These are phyloP conservation scores for Pyrenophora tritici-repentis DNA, from an alignment of 2,329 filamentous ascomycete genomes.

Conservation along the genomic window DNA sequence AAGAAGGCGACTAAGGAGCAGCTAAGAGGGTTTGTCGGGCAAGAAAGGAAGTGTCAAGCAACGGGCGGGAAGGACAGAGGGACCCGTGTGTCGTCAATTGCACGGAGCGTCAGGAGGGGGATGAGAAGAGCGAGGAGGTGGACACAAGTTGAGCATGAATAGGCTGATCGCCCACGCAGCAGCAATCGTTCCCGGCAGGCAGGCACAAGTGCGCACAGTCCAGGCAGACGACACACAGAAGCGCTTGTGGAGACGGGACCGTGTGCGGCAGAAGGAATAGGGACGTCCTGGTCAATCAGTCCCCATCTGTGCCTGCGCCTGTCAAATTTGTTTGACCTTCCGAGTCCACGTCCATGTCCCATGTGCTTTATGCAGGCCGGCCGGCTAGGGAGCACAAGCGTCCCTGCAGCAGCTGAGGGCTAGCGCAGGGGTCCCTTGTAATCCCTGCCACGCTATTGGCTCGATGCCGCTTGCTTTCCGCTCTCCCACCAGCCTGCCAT, in stretches of 20 bases:
- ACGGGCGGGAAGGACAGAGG: constrained; percentile 20
- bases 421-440: constrained; percentile 23
- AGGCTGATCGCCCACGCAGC: constrained; percentile 40
- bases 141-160: constrained; percentile 38
- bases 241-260: constrained; percentile 30
- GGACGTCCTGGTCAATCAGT: constrained; percentile 17
- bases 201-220: constrained; percentile 9
- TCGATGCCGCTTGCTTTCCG: constrained; percentile 11
- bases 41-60: constrained; percentile 16
- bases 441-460: constrained; percentile 16
- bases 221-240: constrained; percentile 19
- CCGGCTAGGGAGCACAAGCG: constrained; percentile 35
- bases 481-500: constrained; percentile 15
- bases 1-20: constrained; percentile 17
- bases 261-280: constrained; percentile 33
- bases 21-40: constrained; percentile 16
- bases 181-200: no score
- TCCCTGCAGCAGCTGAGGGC: constrained; percentile 29
- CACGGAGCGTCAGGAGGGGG: constrained; percentile 34
- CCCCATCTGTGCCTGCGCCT: constrained; percentile 29
- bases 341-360: constrained; percentile 7
- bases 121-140: constrained; percentile 26
- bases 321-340: constrained; percentile 40
- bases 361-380: constrained; percentile 41
- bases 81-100: constrained; percentile 33